These are phyloP conservation scores for Panicum virgatum DNA, from an alignment of 202 grass and related monocot species.

Conservation along the genomic window DNA sequence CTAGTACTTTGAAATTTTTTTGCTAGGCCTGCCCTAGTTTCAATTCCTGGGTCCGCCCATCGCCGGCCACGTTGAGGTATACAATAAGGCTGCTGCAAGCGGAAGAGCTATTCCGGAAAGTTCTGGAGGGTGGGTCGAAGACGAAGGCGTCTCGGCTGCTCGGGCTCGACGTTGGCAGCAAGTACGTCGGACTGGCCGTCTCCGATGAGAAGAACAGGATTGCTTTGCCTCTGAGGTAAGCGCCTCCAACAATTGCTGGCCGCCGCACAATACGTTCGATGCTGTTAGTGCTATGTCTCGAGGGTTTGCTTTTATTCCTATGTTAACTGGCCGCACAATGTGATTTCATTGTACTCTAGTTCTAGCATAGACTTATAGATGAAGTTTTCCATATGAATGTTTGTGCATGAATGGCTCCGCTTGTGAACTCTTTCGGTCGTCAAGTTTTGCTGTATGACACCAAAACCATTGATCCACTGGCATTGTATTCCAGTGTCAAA, in stretches of 20 bases:
- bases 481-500: background rate
- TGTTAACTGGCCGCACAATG: background rate
- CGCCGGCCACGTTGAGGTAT: background rate
- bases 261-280: background rate
- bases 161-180: conserved; percentile 83
- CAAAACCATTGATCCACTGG: background rate
- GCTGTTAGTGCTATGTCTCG: background rate
- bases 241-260: background rate
- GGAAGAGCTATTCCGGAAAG: conserved; percentile 61
- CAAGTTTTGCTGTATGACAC: background rate
- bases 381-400: background rate
- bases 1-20: too few species aligned
- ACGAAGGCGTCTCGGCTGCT: conserved; percentile 50
- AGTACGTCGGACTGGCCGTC: conserved; percentile 75
- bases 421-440: background rate
- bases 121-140: conserved; percentile 38
- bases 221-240: conserved; percentile 70
- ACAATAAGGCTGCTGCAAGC: conserved; percentile 73
- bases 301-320: conserved; percentile 2
- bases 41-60: background rate
- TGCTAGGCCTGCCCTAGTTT: too few species aligned
- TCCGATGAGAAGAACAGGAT: conserved; percentile 70
- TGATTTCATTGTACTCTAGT: background rate
- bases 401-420: background rate
- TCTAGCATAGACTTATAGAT: background rate